phyloP scores from a whole-genome alignment of 768 basidiomycete species.

The Lentinula detonsa region DNA sequence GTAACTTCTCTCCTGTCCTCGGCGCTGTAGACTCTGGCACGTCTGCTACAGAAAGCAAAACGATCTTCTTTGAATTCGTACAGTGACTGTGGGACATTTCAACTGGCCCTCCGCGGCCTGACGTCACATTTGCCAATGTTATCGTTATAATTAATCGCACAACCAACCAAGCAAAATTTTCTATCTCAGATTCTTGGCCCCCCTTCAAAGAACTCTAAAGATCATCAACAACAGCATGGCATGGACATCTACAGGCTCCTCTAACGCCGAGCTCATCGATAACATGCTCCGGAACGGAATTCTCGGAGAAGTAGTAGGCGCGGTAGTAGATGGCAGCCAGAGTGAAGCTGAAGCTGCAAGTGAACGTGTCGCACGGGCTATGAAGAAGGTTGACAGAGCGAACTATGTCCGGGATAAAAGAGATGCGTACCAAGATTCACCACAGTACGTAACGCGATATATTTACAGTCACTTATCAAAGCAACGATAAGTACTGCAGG shows the following conservation, averaged over 20 bases:
- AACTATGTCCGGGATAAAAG: constrained; percentile 50
- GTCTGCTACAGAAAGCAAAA: too few species aligned
- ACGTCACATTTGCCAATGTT: too few species aligned
- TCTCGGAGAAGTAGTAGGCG: constrained; percentile 23
- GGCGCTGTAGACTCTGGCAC: too few species aligned
- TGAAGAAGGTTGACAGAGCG: constrained; percentile 62
- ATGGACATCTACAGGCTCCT: constrained; percentile 69
- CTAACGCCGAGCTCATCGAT: constrained; percentile 66
- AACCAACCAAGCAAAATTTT: background rate
- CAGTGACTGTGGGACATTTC: too few species aligned
- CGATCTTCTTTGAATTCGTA: too few species aligned
- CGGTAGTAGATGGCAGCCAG: background rate
- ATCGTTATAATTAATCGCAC: too few species aligned
- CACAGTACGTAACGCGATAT: constrained; percentile 44
- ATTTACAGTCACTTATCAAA: background rate
- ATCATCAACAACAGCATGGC: constrained; percentile 50
- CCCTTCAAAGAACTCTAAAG: background rate
- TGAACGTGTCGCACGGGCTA: constrained; percentile 40
- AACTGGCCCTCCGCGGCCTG: too few species aligned
- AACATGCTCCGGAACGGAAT: constrained; percentile 57
- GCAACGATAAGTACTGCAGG: constrained; percentile 26
- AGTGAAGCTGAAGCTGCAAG: background rate
- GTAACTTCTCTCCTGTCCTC: too few species aligned
- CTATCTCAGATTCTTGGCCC: background rate
- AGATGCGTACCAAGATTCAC: constrained; percentile 74